Percentiles rank a stretch among this genome's conserved stretches.
phyloP scores from a whole-genome alignment of 225 moss, liverwort and hornwort genomes.

The Neckera pumila region DNA sequence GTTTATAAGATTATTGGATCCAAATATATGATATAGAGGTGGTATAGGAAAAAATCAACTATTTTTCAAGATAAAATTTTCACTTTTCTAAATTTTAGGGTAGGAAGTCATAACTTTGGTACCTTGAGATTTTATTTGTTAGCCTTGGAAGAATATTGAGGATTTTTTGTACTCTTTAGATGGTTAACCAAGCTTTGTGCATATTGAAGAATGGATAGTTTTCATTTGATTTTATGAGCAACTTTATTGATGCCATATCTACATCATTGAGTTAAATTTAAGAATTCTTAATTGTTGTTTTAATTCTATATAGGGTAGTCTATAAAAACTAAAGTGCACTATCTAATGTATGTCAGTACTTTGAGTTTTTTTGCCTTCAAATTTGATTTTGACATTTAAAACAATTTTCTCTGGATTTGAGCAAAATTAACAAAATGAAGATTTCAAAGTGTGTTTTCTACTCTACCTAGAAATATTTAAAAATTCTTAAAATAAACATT shows the following conservation, averaged over 20 bases:
- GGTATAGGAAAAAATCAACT: accelerated
- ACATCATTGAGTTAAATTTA: neutral
- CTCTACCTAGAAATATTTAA: neutral
- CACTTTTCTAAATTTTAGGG: neutral
- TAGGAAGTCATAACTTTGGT: neutral
- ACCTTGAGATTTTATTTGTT: neutral
- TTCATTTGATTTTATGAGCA: neutral
- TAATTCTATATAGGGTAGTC: too few species aligned
- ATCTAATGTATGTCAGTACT: neutral
- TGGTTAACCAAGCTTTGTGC: neutral
- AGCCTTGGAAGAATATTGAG: accelerated
- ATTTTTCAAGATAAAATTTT: neutral
- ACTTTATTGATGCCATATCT: neutral
- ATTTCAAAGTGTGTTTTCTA: neutral
- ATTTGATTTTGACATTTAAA: neutral
- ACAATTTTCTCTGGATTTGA: neutral
- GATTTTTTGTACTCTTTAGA: neutral
- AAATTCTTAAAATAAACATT: neutral
- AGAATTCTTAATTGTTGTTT: neutral
- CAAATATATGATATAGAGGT: accelerated
- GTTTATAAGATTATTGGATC: neutral
- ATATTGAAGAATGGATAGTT: neutral
- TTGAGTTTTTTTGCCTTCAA: neutral
- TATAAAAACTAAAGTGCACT: neutral
- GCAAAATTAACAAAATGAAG: neutral